Percentiles rank a stretch among this genome's conserved stretches.
These are phyloP conservation scores for Thielaviopsis populi DNA, from an alignment of 2,329 filamentous ascomycete species.

Conservation along the genomic window DNA sequence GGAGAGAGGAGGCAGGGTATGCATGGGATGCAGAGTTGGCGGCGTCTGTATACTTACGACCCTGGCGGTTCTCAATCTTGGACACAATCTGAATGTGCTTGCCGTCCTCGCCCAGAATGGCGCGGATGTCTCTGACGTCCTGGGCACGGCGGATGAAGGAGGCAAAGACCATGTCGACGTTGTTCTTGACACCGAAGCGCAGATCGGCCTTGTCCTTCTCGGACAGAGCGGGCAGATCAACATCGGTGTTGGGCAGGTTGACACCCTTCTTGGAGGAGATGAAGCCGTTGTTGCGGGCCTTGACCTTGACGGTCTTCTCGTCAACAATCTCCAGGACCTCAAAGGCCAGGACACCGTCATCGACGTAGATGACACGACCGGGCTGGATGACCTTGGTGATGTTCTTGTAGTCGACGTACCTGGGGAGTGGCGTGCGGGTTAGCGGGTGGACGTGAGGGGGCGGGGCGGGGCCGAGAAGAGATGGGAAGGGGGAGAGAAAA, in stretches of 20 bases:
- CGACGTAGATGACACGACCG: conserved; percentile 92
- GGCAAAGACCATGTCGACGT: conserved; percentile 97
- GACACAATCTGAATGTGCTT: conserved; percentile 98
- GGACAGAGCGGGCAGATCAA: conserved; percentile 90
- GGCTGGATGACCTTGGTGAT: conserved; percentile 93
- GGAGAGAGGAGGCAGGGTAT: not conserved
- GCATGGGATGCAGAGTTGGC: not conserved
- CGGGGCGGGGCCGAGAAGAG: too few species aligned
- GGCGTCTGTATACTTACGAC: conserved; percentile 29
- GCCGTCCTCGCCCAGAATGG: conserved; percentile 78
- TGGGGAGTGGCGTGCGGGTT: conserved; percentile 23
- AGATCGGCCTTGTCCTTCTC: conserved; percentile 97
- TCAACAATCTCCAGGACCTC: conserved; percentile 80
- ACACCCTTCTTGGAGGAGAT: conserved; percentile 99
- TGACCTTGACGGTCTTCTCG: conserved; percentile 73
- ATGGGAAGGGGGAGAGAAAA: not conserved
- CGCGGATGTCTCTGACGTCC: conserved; percentile 85
- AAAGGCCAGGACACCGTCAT: conserved; percentile 94
- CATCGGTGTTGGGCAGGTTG: conserved; percentile 96
- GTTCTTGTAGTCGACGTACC: conserved; percentile 99
- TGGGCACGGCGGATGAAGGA: conserved; percentile 92
- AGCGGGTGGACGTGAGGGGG: not conserved
- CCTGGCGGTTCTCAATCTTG: conserved; percentile 99
- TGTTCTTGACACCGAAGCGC: conserved; percentile 92
- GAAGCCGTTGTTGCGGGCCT: conserved; percentile 91